Conservation (phyloP, 2,329 filamentous ascomycete genomes). For the Apiospora arundinis region DNA sequence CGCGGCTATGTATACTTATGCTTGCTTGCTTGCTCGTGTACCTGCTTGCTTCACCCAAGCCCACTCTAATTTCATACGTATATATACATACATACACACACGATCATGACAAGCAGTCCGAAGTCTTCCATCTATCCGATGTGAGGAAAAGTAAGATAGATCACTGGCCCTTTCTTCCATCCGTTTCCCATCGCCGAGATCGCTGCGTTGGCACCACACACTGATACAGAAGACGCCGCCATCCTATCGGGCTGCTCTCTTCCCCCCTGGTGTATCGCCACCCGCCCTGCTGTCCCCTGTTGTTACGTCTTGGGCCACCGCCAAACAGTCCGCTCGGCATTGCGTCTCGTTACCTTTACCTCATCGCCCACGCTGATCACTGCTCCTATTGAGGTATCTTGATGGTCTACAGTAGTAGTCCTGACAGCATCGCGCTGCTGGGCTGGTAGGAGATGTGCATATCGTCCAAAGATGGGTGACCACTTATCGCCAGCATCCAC, state of each 20-base stretch:
- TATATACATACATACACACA: neutral
- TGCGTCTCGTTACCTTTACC: conserved; percentile 57
- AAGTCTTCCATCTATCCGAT: conserved; percentile 8
- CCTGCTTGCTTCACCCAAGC: conserved; percentile 1
- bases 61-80: neutral
- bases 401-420: conserved; percentile 51
- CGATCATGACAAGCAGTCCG: neutral
- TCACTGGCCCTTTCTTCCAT: neutral
- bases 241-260: neutral
- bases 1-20: neutral
- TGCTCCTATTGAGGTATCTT: conserved; percentile 17
- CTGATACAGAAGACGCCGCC: too few relatives aligned
- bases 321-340: conserved; percentile 58
- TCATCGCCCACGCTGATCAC: conserved; percentile 61
- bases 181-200: neutral
- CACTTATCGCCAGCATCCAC: conserved; percentile 73
- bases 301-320: conserved; percentile 50
- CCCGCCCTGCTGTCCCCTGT: neutral
- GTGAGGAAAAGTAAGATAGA: neutral
- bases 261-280: neutral
- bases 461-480: conserved; percentile 75
- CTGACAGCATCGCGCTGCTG: conserved; percentile 37
- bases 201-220: conserved; percentile 9
- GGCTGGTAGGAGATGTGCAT: conserved; percentile 62
- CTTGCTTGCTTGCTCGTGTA: neutral